A percentile compares a stretch with the other conserved stretches of the same genome.
Conservation (phyloP, 768 basidiomycete genomes). For the Artomyces pyxidatus region DNA sequence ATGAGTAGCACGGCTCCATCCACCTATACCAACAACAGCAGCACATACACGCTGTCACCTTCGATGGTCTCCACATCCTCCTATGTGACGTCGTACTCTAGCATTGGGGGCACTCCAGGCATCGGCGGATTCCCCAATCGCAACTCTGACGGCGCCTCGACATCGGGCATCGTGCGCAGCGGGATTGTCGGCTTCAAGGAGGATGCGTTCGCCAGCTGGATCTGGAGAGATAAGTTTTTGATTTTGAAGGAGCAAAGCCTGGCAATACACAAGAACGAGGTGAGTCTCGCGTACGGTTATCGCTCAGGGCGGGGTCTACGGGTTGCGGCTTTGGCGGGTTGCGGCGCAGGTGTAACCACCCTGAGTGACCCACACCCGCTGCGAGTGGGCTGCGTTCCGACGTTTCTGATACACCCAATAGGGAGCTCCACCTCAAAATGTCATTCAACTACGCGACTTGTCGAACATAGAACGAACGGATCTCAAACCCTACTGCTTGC, state of each 20-base stretch:
- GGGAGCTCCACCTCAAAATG: constrained; percentile 48
- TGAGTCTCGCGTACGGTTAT: constrained; percentile 28
- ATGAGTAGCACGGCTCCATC: constrained; percentile 35
- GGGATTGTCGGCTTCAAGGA: constrained; percentile 89
- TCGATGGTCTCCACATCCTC: constrained; percentile 48
- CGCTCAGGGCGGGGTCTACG: not conserved
- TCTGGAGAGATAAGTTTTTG: constrained; percentile 89
- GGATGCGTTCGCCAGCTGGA: constrained; percentile 84
- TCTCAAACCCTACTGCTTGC: constrained; percentile 88
- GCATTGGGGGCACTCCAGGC: constrained; percentile 79
- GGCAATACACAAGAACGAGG: constrained; percentile 87
- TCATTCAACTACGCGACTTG: constrained; percentile 69
- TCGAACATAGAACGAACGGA: constrained; percentile 87
- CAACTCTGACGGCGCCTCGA: constrained; percentile 26
- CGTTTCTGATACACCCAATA: constrained; percentile 19
- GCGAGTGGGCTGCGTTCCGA: not conserved
- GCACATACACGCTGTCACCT: constrained; percentile 41
- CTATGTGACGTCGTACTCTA: constrained; percentile 61
- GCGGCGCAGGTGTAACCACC: not conserved
- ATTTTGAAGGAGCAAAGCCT: constrained; percentile 75
- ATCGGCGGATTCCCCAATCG: constrained; percentile 79
- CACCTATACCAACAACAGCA: constrained; percentile 49
- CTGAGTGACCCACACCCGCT: not conserved
- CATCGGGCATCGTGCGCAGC: constrained; percentile 46
- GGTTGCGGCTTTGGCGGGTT: not conserved